Conservation (phyloP, 2,329 filamentous ascomycete genomes). For the Rhexocercosporidium sp. region DNA sequence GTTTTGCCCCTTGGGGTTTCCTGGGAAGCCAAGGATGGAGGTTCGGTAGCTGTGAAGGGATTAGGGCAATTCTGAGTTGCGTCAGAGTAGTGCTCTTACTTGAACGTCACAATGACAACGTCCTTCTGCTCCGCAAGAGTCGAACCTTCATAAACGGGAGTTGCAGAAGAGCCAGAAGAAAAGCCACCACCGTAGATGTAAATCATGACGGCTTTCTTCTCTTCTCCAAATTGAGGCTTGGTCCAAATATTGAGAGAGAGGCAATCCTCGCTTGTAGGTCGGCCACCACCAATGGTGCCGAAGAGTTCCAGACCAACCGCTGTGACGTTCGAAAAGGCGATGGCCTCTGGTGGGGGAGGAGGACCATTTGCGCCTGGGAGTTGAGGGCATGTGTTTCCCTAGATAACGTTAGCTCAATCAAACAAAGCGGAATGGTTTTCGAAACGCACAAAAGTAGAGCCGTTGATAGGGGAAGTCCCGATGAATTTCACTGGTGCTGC, state of each 20-base stretch:
- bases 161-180: conserved; percentile 45
- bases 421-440: neutral
- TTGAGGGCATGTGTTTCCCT: conserved; percentile 14
- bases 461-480: conserved; percentile 25
- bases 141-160: conserved; percentile 47
- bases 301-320: conserved; percentile 28
- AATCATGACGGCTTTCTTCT: conserved; percentile 49
- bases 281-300: neutral
- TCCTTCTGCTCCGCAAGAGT: conserved; percentile 49
- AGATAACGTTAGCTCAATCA: neutral
- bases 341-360: conserved; percentile 15
- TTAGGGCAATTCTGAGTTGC: neutral
- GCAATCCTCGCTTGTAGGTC: conserved; percentile 43
- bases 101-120: conserved; percentile 50
- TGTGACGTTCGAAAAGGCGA: conserved; percentile 30
- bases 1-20: conserved; percentile 25
- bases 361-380: conserved; percentile 8
- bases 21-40: conserved; percentile 33
- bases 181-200: conserved; percentile 51
- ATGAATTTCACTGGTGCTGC: conserved; percentile 39
- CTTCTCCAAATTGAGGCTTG: conserved; percentile 37
- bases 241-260: conserved; percentile 46
- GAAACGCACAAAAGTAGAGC: conserved; percentile 29
- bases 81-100: conserved; percentile 43
- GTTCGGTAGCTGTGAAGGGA: conserved; percentile 26